Conservation (phyloP, 768 basidiomycete species). For the Lentinula raphanica region DNA sequence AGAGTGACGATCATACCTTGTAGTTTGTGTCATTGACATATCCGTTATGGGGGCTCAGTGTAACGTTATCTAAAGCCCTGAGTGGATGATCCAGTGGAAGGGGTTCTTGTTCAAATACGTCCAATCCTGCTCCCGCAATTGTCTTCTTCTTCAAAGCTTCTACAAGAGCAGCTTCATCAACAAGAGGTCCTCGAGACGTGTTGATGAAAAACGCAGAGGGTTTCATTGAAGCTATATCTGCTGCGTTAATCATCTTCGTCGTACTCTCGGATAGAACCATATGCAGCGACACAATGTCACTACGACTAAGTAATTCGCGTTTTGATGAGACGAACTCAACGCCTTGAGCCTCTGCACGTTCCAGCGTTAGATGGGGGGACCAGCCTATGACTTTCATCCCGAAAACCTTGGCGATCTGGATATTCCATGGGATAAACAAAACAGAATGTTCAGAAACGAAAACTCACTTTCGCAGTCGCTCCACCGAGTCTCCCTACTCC, state of each 20-base stretch:
- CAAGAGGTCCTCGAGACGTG: slow-evolving; percentile 60
- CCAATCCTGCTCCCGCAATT: slow-evolving; percentile 58
- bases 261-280: slow-evolving; percentile 51
- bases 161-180: slow-evolving; percentile 54
- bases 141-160: slow-evolving; percentile 36
- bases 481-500: slow-evolving; percentile 57
- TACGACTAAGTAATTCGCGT: slow-evolving; percentile 44
- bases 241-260: slow-evolving; percentile 38
- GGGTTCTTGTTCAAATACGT: slow-evolving; percentile 67
- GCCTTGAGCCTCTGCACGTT: slow-evolving; percentile 40
- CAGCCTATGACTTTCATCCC: slow-evolving; percentile 57
- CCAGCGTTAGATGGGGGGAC: slow-evolving; percentile 59
- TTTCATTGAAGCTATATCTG: slow-evolving; percentile 52
- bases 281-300: slow-evolving; percentile 61
- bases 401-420: slow-evolving; percentile 55
- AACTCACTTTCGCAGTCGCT: slow-evolving; percentile 41
- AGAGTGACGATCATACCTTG: slow-evolving; percentile 40
- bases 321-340: slow-evolving; percentile 46
- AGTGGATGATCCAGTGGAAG: slow-evolving; percentile 52
- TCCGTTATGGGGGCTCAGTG: slow-evolving; percentile 58
- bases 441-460: slow-evolving; percentile 1
- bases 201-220: slow-evolving; percentile 57
- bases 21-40: slow-evolving; percentile 50
- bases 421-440: not conserved
- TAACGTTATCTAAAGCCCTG: slow-evolving; percentile 46